A percentile compares a stretch with the other conserved stretches of the same genome.
phyloP scores from a whole-genome alignment of 768 basidiomycete species.

The Rossbeevera mucosa region DNA sequence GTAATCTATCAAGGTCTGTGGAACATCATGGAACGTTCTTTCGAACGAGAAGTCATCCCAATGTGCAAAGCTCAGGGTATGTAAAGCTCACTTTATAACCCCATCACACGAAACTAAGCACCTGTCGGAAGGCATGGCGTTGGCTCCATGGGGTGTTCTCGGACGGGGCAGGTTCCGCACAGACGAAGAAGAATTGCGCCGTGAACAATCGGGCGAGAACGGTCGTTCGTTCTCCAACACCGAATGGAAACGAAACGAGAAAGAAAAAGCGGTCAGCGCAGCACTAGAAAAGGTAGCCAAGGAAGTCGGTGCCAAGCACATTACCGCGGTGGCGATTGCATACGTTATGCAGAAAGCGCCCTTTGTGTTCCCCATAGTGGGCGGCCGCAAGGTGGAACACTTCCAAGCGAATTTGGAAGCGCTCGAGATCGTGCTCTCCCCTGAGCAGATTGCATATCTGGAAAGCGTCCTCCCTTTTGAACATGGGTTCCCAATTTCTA shows the following conservation, averaged over 20 bases:
- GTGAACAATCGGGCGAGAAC: neutral
- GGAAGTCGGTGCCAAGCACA: neutral
- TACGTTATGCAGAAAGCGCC: neutral
- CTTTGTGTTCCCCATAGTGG: neutral
- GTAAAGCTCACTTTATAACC: neutral
- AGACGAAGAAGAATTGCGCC: neutral
- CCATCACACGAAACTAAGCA: neutral
- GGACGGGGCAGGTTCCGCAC: neutral
- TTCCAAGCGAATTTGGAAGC: neutral
- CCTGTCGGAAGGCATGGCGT: neutral
- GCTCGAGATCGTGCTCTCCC: neutral
- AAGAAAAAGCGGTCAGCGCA: neutral
- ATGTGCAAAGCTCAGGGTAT: neutral
- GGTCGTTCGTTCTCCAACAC: neutral
- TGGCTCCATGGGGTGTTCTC: neutral
- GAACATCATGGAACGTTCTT: neutral
- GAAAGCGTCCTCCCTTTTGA: neutral
- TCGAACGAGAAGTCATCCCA: neutral
- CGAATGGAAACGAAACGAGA: neutral
- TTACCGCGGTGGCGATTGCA: neutral
- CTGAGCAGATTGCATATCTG: neutral
- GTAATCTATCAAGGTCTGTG: neutral
- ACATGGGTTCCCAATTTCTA: neutral
- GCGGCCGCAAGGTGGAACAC: neutral
- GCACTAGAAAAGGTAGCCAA: neutral